Evolutionary conservation across 1,139 yeast genomes (phyloP).

Genomic region (Scheffersomyces parashehatae): DNA sequence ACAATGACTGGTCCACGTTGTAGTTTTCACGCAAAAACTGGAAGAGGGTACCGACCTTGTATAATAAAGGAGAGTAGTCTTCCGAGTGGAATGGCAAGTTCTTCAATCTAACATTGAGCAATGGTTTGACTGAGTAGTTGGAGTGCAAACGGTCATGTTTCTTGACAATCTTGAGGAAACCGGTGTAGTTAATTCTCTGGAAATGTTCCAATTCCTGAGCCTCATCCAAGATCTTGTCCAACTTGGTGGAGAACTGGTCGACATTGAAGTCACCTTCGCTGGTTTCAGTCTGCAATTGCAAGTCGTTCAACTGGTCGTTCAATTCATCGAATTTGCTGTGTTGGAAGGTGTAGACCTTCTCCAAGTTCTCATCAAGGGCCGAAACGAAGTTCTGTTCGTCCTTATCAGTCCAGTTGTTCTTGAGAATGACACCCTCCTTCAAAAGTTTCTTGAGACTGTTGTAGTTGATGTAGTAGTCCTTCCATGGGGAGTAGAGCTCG

Average conservation of each 20-base stretch:
- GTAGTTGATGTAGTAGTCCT: slow-evolving; percentile 75
- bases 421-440: slow-evolving; percentile 70
- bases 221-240: slow-evolving; percentile 71
- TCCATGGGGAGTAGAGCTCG: slow-evolving; percentile 90
- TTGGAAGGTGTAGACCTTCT: slow-evolving; percentile 91
- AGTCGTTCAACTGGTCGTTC: slow-evolving; percentile 58
- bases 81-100: slow-evolving; percentile 91
- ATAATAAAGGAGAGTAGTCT: slow-evolving; percentile 88
- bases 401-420: slow-evolving; percentile 31
- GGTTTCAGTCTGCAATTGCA: slow-evolving; percentile 52
- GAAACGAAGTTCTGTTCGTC: slow-evolving; percentile 85
- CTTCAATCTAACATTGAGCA: slow-evolving; percentile 82
- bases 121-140: slow-evolving; percentile 81
- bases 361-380: slow-evolving; percentile 81
- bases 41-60: slow-evolving; percentile 79
- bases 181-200: slow-evolving; percentile 89
- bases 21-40: slow-evolving; percentile 75
- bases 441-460: slow-evolving; percentile 76
- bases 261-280: slow-evolving; percentile 48
- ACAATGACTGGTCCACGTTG: slow-evolving; percentile 40
- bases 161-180: slow-evolving; percentile 90
- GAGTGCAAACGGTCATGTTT: slow-evolving; percentile 93
- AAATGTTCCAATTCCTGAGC: slow-evolving; percentile 90
- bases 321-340: slow-evolving; percentile 67
- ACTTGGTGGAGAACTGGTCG: slow-evolving; percentile 54